Evolutionary conservation across 257 asterid species (phyloP).

Genomic region (Rehmannia glutinosa): DNA sequence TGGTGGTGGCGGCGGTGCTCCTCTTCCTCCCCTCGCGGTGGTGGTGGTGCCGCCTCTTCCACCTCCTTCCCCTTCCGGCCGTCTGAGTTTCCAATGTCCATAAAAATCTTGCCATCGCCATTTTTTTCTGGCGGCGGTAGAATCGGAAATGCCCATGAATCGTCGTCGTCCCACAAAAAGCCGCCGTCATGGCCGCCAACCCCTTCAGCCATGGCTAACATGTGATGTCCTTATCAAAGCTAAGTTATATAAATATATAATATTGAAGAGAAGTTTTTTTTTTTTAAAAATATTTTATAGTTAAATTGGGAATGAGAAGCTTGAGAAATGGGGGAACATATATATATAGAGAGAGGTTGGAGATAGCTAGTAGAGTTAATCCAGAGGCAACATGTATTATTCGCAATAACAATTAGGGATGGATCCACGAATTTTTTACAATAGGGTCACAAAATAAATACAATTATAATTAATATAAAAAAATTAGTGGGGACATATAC

Average conservation of each 20-base stretch:
- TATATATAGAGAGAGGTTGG: neutral
- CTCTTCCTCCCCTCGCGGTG: constrained; percentile 23
- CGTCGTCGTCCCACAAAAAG: constrained; percentile 26
- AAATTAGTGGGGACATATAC: no score
- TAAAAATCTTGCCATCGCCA: constrained; percentile 12
- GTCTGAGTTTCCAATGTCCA: neutral
- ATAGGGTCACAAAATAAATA: no score
- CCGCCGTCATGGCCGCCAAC: constrained; percentile 20
- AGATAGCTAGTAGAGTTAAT: no score
- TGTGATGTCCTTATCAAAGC: no score
- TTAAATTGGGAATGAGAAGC: neutral
- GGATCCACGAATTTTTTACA: no score
- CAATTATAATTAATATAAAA: no score
- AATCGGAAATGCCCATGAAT: constrained; percentile 35
- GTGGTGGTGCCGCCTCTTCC: neutral
- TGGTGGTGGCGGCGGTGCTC: neutral
- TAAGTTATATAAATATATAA: no score
- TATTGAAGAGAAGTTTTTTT: neutral
- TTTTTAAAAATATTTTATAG: neutral
- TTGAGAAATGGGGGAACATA: neutral
- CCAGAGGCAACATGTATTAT: no score
- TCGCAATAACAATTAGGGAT: no score
- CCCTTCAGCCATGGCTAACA: constrained; percentile 32
- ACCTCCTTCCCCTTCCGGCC: neutral
- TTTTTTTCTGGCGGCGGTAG: constrained; percentile 19